phyloP scores from a whole-genome alignment of 305 asterid genomes.

The Lippia alba region DNA sequence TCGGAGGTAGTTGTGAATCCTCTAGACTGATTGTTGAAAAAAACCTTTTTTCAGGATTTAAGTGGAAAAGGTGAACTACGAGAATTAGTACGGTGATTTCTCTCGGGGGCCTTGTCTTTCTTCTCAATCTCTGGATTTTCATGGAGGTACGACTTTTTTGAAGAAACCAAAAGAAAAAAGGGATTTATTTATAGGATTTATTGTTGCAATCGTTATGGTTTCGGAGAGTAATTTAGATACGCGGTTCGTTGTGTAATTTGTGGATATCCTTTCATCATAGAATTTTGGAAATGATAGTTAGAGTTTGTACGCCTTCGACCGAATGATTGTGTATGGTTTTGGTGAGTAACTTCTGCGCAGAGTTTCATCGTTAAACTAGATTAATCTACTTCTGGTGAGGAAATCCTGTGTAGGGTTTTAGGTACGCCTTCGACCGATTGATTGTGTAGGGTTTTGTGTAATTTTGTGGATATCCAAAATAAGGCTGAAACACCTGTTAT shows the following conservation, averaged over 20 bases:
- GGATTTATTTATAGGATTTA: constrained; percentile 5
- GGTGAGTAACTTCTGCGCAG: too few relatives aligned
- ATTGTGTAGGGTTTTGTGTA: too few relatives aligned
- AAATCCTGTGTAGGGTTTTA: too few relatives aligned
- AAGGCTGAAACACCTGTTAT: too few relatives aligned
- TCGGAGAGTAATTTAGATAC: constrained; percentile 15
- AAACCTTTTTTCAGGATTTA: too few relatives aligned
- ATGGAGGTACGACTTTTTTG: constrained; percentile 32
- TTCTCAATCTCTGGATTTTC: constrained; percentile 25
- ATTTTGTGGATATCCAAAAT: too few relatives aligned
- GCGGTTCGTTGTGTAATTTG: constrained; percentile 10
- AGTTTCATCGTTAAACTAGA: too few relatives aligned
- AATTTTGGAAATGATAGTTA: not conserved
- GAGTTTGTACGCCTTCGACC: constrained; percentile 20
- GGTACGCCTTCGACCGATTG: too few relatives aligned
- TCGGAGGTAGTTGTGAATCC: too few relatives aligned
- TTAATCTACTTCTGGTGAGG: too few relatives aligned
- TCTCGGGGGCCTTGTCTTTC: constrained; percentile 24
- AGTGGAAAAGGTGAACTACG: not conserved
- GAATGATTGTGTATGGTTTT: too few relatives aligned
- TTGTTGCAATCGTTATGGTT: constrained; percentile 10
- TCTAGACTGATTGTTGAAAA: too few relatives aligned
- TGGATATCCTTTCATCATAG: not conserved
- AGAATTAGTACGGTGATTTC: constrained; percentile 23
- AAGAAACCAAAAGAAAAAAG: not conserved